Percentiles rank a stretch among this genome's conserved stretches.
These are phyloP conservation scores for Termitomyces sp. DNA, from an alignment of 768 basidiomycete genomes.

Conservation along the genomic window DNA sequence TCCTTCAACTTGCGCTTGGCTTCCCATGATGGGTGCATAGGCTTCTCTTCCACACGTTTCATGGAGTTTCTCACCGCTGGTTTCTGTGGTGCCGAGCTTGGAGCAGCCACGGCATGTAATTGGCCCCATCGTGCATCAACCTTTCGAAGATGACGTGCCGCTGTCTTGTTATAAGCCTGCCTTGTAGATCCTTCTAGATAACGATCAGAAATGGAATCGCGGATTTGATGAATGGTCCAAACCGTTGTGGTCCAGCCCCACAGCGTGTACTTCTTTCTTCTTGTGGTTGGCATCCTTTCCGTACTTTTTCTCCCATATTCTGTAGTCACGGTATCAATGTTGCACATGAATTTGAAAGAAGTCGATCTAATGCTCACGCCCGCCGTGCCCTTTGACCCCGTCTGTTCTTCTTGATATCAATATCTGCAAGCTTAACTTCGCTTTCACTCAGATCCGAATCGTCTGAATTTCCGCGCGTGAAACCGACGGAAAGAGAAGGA, in stretches of 20 bases:
- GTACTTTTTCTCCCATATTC: slow-evolving; percentile 98
- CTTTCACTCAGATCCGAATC: slow-evolving; percentile 75
- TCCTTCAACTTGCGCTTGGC: slow-evolving; percentile 84
- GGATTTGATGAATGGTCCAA: slow-evolving; percentile 4
- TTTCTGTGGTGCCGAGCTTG: slow-evolving; percentile 2
- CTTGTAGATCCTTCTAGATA: not conserved
- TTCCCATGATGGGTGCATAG: slow-evolving; percentile 94
- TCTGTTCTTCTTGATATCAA: slow-evolving; percentile 72
- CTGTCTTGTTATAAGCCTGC: slow-evolving; percentile 9
- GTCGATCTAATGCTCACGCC: slow-evolving; percentile 61
- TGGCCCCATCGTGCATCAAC: slow-evolving; percentile 26
- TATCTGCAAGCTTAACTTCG: slow-evolving; percentile 52
- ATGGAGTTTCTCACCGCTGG: slow-evolving; percentile 4
- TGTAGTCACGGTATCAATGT: slow-evolving; percentile 28
- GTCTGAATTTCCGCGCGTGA: slow-evolving; percentile 72
- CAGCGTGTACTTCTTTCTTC: slow-evolving; percentile 49
- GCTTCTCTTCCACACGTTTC: slow-evolving; percentile 27
- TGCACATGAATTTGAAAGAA: not conserved
- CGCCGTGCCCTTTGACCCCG: slow-evolving; percentile 91
- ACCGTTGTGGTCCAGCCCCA: not conserved
- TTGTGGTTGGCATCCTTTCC: slow-evolving; percentile 90
- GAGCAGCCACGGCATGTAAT: slow-evolving; percentile 16
- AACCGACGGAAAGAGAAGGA: slow-evolving; percentile 86
- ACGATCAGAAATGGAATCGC: not conserved
- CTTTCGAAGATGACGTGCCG: slow-evolving; percentile 20